Base-by-base conservation (phyloP, 2,329 filamentous ascomycete species). In the Pseudomassariella vexata region DNA sequence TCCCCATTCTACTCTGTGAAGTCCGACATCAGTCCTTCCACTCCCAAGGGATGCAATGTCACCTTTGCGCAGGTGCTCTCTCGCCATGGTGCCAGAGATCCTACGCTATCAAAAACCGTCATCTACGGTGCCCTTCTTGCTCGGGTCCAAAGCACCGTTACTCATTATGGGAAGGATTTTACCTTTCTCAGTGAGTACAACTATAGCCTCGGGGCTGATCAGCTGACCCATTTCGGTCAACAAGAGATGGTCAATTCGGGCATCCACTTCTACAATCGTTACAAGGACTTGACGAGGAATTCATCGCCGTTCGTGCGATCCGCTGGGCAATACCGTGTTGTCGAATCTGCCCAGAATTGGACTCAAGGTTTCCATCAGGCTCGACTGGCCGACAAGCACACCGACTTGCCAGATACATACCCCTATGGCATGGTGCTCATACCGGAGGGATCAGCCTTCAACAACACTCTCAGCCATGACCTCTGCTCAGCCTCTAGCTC, bases 41-140 rank as follows among this genome's bases (percentile, higher is more conserved):
- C 82, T 1, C 88, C 87, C 0, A 44, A 63, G 1, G 67, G 65
- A n/a, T 95, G 89, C 59, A 63, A 73, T 9, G 62, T 90, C 45
- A 90, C 80, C 3, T 90, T 94, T 57, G 89, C 73, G 1, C 83
- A 89, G 49, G 65, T 89, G 16, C 70, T 95, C 28, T 88, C 86
- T 15, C 79, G 89, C 3, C 89, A 95, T 53, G 89, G 88, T 28
- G 85, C 85, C 22, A 76, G 89, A 32, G 83, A 86, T 52, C 89
- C 89, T 1, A 94, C 88, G 0, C 49, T 62, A 9, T 63, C 65
- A 42, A 94, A 89, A 63, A 74, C 79, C 1, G 52, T 55, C 9
- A 51, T 56, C 6, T 95, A 94, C 59, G 69, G 66, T 23, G 56
- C 63, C 5, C 68, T 85, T 7, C 66, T 95, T 32, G 53, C 68